Conservation (phyloP, 2,329 filamentous ascomycete genomes). For the Elsinoe perseae region DNA sequence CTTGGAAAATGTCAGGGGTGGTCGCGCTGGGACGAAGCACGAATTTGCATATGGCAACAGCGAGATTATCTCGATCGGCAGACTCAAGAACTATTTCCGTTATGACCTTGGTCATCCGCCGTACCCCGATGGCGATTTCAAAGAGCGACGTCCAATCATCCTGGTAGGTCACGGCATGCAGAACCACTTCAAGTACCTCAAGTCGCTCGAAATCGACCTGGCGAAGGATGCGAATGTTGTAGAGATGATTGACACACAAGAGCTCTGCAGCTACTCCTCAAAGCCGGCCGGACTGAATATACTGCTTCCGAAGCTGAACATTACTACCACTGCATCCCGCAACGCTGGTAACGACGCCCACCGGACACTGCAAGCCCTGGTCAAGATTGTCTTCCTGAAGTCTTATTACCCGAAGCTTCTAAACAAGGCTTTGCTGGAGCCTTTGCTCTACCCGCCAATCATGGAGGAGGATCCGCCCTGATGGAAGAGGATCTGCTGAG, state of each 20-base stretch:
- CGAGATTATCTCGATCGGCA: slow-evolving; percentile 18
- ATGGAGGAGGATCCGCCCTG: background rate
- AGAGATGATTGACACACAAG: slow-evolving; percentile 22
- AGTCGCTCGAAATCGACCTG: slow-evolving; percentile 18
- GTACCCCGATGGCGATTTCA: background rate
- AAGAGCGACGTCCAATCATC: slow-evolving; percentile 20
- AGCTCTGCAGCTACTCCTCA: slow-evolving; percentile 20
- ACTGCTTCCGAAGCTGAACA: slow-evolving; percentile 17
- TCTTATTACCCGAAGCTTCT: background rate
- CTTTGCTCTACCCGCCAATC: background rate
- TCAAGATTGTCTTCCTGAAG: slow-evolving; percentile 22
- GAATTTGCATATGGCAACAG: slow-evolving; percentile 24
- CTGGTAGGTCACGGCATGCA: slow-evolving; percentile 24
- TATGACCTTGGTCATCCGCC: background rate
- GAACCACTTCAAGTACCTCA: slow-evolving; percentile 22
- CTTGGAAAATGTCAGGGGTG: background rate
- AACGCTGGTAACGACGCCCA: slow-evolving; percentile 22
- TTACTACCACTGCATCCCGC: slow-evolving; percentile 16
- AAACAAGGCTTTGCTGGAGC: background rate
- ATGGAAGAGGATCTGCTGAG: too few species aligned
- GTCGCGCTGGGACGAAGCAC: slow-evolving; percentile 15
- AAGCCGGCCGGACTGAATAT: slow-evolving; percentile 18
- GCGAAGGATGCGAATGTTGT: slow-evolving; percentile 16
- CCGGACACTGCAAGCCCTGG: slow-evolving; percentile 22
- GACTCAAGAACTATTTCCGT: slow-evolving; percentile 4